Base-by-base conservation (phyloP, 1,284 basidiomycete species). In the Boletus albobrunnescens region DNA sequence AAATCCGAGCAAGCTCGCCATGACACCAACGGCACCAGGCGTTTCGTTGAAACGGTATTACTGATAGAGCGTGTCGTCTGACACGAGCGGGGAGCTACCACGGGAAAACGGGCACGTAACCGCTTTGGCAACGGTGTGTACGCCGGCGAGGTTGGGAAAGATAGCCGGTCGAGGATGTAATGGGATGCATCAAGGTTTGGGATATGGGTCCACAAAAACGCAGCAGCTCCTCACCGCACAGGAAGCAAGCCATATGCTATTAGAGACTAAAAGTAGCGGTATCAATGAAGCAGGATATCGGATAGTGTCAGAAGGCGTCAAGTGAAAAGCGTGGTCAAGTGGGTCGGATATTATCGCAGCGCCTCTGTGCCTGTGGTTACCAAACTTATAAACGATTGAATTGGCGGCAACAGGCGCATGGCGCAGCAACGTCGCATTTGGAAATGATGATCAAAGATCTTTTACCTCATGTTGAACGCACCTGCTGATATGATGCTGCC, bases 301-400 rank as follows among this genome's bases (percentile, higher is more conserved):
- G 41, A 36, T 41, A 20, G n/a, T 32, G 27, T 58, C 53, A 52
- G 47, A 57, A 64, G 44, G 44, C 43, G 52, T 52, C 51, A 55
- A 49, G 49, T 35, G 41, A 38, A 37, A 47, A 44, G 60, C 58
- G 47, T 63, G 60, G 49, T n/a, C 41, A 47, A 51, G 46, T 60
- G 46, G 49, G 52, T 60, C 65, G 62, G 62, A 64, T 41, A 68
- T 68, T 66, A 64, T 61, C 55, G 46, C 59, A 63, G 52, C 46
- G 51, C 61, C 49, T 51, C 32, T 48, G 61, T 65, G 59, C 52
- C 59, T 60, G 50, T 55, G 49, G 60, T 57, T 65, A 36, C 57
- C 50, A 58, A 52, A 56, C 54, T 49, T 44, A 50, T 56, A 53
- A 60, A 51, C 46, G 31, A 65, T 26, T 64, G 55, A 59, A 65